These are phyloP conservation scores for Lentinula edodes DNA, from an alignment of 768 basidiomycete genomes.

Conservation along the genomic window DNA sequence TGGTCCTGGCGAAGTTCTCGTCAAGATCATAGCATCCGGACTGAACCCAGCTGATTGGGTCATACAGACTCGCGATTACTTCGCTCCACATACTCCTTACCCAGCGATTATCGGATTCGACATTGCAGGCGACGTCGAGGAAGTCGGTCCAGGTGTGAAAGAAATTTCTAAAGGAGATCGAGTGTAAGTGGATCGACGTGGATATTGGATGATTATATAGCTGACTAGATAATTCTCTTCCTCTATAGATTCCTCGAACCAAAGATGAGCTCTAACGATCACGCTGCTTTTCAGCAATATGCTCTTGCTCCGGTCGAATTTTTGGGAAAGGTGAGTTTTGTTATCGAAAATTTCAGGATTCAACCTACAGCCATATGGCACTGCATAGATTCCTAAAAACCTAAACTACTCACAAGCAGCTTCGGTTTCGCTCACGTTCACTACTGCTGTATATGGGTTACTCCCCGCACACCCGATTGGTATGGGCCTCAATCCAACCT, in stretches of 20 bases:
- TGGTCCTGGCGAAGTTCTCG: neutral
- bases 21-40: neutral
- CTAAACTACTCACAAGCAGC: conserved; percentile 43
- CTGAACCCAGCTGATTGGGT: neutral
- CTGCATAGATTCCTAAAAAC: conserved; percentile 39
- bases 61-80: conserved; percentile 29
- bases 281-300: conserved; percentile 41
- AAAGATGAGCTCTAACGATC: conserved; percentile 25
- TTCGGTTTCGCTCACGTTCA: conserved; percentile 41
- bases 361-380: neutral
- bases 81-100: conserved; percentile 30
- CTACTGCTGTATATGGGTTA: conserved; percentile 44
- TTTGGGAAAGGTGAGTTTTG: conserved; percentile 29
- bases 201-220: neutral
- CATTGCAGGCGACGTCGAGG: conserved; percentile 45
- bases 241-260: conserved; percentile 32
- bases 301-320: conserved; percentile 33
- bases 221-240: neutral
- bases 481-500: conserved; percentile 33
- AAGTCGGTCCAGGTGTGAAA: conserved; percentile 45
- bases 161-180: conserved; percentile 44
- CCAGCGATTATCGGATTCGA: conserved; percentile 46
- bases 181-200: conserved; percentile 32
- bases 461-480: conserved; percentile 35
- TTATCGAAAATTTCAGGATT: conserved; percentile 7